A percentile compares a stretch with the other conserved stretches of the same genome.
These are phyloP conservation scores for Spencermartinsiella europaea DNA, from an alignment of 805 yeast species.

Conservation along the genomic window DNA sequence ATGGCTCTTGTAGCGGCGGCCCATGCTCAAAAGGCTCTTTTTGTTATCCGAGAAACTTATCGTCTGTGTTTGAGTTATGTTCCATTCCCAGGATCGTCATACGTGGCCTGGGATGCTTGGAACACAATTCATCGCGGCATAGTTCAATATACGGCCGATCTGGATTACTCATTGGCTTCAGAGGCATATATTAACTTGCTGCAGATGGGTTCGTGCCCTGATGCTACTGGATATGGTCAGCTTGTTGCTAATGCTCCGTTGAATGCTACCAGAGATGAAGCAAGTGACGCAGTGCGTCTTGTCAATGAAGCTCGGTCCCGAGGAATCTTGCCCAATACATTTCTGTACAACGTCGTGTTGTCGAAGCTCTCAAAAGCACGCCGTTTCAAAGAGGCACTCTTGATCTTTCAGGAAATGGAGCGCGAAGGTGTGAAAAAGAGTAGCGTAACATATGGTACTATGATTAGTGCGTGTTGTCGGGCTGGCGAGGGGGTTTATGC, in stretches of 20 bases:
- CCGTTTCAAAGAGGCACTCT: slow-evolving; percentile 30
- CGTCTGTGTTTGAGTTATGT: slow-evolving; percentile 13
- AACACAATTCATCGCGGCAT: slow-evolving; percentile 25
- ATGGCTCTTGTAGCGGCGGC: slow-evolving; percentile 20
- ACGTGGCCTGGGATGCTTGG: slow-evolving; percentile 26
- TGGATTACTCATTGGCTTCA: slow-evolving; percentile 23
- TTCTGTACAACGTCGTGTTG: slow-evolving; percentile 32
- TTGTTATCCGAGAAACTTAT: slow-evolving; percentile 10
- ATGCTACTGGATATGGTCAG: slow-evolving; percentile 34
- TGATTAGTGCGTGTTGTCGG: slow-evolving; percentile 36
- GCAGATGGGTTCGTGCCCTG: slow-evolving; percentile 29
- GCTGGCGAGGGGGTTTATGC: slow-evolving; percentile 32
- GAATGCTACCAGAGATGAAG: slow-evolving; percentile 28
- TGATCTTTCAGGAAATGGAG: slow-evolving; percentile 31
- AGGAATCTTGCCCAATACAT: slow-evolving; percentile 30
- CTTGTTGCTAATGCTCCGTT: slow-evolving; percentile 26
- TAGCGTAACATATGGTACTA: slow-evolving; percentile 35
- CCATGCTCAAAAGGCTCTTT: slow-evolving; percentile 1
- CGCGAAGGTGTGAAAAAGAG: slow-evolving; percentile 21
- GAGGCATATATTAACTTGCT: slow-evolving; percentile 25
- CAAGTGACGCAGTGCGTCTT: slow-evolving; percentile 28
- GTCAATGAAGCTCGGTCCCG: slow-evolving; percentile 29
- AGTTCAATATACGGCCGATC: slow-evolving; percentile 24
- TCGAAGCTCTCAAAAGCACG: slow-evolving; percentile 36
- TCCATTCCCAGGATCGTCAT: slow-evolving; percentile 19